Conservation (phyloP, 176 grass and related monocot genomes). For the Bromus sterilis region DNA sequence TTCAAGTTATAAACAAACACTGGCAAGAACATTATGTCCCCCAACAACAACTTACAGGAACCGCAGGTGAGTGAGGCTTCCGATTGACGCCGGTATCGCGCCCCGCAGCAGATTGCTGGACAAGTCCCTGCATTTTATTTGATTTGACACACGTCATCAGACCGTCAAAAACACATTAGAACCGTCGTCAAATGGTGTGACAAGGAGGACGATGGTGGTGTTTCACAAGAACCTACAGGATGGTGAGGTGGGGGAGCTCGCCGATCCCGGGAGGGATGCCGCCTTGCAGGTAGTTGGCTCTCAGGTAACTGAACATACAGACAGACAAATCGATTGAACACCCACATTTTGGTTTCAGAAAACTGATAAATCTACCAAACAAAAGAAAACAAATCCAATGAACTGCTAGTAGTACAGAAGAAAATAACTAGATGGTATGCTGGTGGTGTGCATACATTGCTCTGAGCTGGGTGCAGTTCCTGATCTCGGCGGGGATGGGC, state of each 20-base stretch:
- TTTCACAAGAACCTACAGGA: constrained; percentile 60
- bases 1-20: background rate
- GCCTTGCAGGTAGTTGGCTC: constrained; percentile 97
- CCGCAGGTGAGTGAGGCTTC: constrained; percentile 57
- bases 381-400: background rate
- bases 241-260: constrained; percentile 65
- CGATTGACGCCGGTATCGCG: constrained; percentile 63
- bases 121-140: constrained; percentile 59
- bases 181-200: background rate
- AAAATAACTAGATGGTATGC: too few species aligned
- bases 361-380: background rate
- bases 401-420: background rate
- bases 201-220: background rate
- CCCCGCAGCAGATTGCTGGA: constrained; percentile 84
- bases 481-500: constrained; percentile 74
- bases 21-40: background rate
- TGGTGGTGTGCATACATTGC: constrained; percentile 37
- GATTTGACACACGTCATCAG: background rate
- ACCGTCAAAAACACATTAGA: background rate
- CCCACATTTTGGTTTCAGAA: background rate
- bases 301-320: constrained; percentile 51
- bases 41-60: constrained; percentile 49
- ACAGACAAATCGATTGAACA: background rate
- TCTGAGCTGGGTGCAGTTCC: constrained; percentile 76
- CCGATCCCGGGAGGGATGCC: constrained; percentile 82